phyloP scores from a whole-genome alignment of 768 basidiomycete genomes.

The Kwoniella shandongensis region DNA sequence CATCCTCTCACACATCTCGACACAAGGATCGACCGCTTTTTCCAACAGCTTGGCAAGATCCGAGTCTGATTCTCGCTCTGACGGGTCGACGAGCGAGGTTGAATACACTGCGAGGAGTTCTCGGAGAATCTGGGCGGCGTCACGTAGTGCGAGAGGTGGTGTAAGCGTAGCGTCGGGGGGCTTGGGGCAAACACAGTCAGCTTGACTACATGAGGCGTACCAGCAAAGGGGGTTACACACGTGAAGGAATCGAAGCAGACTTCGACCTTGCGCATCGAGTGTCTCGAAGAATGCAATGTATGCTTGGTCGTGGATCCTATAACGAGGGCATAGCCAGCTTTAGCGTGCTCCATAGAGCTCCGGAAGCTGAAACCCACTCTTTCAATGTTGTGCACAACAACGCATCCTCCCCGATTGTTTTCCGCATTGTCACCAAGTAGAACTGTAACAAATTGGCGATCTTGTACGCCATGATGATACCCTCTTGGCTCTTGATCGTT shows the following conservation, averaged over 20 bases:
- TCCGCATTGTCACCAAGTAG: constrained; percentile 85
- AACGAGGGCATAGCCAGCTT: too few species aligned
- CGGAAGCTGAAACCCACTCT: constrained; percentile 61
- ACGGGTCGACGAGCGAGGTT: constrained; percentile 74
- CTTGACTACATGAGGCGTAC: background rate
- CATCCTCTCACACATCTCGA: constrained; percentile 70
- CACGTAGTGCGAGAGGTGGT: constrained; percentile 75
- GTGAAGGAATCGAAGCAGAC: constrained; percentile 58
- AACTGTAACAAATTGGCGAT: constrained; percentile 94
- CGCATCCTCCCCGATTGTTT: constrained; percentile 84
- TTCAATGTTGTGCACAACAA: constrained; percentile 70
- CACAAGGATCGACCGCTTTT: constrained; percentile 77
- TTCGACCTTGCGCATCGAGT: constrained; percentile 77
- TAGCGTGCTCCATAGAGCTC: too few species aligned
- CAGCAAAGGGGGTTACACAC: constrained; percentile 40
- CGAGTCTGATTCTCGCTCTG: constrained; percentile 54
- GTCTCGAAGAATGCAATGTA: constrained; percentile 85
- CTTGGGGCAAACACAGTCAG: constrained; percentile 54
- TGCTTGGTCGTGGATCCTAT: constrained; percentile 74
- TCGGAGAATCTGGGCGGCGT: constrained; percentile 76
- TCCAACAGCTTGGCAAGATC: constrained; percentile 75
- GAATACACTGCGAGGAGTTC: constrained; percentile 89
- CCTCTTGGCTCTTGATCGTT: constrained; percentile 89
- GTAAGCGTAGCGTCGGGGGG: constrained; percentile 65
- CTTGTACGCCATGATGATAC: constrained; percentile 85